Evolutionary conservation across 371 early-diverging fungal genomes (phyloP), one percentile per base, ranked within the genome.

Genomic region (Mucor plumbeus): DNA sequence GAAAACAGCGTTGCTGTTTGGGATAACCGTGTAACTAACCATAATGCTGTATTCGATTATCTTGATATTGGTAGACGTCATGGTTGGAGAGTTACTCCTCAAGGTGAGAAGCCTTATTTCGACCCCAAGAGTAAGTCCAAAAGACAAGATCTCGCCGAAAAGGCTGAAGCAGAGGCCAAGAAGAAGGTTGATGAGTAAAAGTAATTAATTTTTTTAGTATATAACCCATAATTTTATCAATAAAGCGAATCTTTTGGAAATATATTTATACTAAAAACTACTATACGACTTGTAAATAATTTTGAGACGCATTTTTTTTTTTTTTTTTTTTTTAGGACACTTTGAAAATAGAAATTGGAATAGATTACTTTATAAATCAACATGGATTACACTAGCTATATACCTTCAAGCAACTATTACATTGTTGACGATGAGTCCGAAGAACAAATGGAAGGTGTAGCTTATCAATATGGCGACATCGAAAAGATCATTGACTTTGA

Each of bases 1-100:
- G 81, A 81, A 66, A 75, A 88, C 71, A 81, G 80, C 57, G 87
- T 90, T 7, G 91, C 89, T 17, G 84, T 90, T 38, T 90, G 91
- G 91, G 89, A 88, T 65, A 90, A 90, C 72, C 78, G 88, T 17
- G 69, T 69, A 8, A 78, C 85, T 4, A 75, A 69, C 64, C 88
- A 88, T 64, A 78, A 84, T 31, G 87, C 87, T 21, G 71, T 86
- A 19, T 85, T 82, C 56, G 86, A 87, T 63, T 86, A 86, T 56
- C 66, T 72, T 35, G 75, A 79, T n/a, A 68, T 79, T 61, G 72
- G 70, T 48, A 8, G 78, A 48, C 73, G 77, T 1, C 77, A 77
- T 59, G 88, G 87, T 8, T 72, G 73, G 56, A 78, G 88, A 36
- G 73, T 88, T 8, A 83, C 86, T 17, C 79, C 82, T 48, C 81